Conservation (phyloP, 139 green algal genomes). For the Edaphochlamys debaryana region DNA sequence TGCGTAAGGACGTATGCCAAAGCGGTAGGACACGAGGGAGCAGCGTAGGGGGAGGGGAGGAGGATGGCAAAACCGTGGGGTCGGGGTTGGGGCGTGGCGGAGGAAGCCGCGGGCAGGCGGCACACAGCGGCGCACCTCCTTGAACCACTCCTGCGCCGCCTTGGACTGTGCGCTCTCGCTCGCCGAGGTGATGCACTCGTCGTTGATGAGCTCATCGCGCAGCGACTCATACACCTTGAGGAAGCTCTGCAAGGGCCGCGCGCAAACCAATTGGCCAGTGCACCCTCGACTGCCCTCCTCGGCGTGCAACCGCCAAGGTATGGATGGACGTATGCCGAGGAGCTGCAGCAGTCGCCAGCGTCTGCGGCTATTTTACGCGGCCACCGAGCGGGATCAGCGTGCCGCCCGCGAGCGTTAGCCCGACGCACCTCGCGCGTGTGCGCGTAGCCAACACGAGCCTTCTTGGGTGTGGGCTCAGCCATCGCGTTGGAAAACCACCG, state of each 20-base stretch:
- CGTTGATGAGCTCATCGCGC: constrained; percentile 77
- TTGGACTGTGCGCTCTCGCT: constrained; percentile 63
- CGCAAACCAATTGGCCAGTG: too few relatives aligned
- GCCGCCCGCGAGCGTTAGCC: too few relatives aligned
- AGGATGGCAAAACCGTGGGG: too few relatives aligned
- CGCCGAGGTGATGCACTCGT: constrained; percentile 53
- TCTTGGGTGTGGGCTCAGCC: constrained; percentile 41
- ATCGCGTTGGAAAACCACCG: too few relatives aligned
- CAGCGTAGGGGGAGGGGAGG: background rate
- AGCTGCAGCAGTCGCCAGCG: too few relatives aligned
- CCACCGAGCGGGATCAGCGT: too few relatives aligned
- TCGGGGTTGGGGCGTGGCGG: too few relatives aligned
- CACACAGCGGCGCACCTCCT: constrained; percentile 60
- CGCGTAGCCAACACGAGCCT: constrained; percentile 38
- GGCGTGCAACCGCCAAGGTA: too few relatives aligned
- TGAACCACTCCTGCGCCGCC: constrained; percentile 73
- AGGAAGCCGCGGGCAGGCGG: too few relatives aligned
- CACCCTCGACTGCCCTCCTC: too few relatives aligned
- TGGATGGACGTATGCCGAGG: too few relatives aligned
- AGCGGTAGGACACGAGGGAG: background rate
- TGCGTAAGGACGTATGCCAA: background rate
- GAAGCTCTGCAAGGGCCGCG: constrained; percentile 46
- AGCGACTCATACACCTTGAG: constrained; percentile 68
- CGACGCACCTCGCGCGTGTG: constrained; percentile 56
- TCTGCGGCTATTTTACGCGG: too few relatives aligned